phyloP scores from a whole-genome alignment of 768 basidiomycete genomes.

The Rhodosporidiobolus sp. region DNA sequence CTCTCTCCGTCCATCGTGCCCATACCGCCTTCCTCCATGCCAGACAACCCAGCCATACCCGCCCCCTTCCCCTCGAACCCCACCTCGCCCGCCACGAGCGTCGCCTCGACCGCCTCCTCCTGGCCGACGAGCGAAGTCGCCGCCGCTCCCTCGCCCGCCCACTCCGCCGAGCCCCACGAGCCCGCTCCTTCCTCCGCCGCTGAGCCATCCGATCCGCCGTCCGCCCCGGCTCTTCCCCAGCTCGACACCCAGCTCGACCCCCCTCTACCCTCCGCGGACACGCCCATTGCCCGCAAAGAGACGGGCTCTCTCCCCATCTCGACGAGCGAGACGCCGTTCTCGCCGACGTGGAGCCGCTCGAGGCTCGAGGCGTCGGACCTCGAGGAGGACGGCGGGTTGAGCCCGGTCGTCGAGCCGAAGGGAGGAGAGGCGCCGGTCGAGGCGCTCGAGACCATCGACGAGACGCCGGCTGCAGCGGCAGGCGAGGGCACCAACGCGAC shows the following conservation, averaged over 20 bases:
- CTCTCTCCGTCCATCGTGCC: not conserved
- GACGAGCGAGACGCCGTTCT: not conserved
- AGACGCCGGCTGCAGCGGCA: no score
- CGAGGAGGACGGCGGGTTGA: not conserved
- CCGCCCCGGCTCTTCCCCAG: no score
- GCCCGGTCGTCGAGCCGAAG: not conserved
- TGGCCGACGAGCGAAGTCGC: not conserved
- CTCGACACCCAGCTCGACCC: no score
- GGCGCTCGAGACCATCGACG: no score
- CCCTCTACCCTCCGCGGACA: not conserved
- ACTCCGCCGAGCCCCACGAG: no score
- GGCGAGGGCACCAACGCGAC: no score
- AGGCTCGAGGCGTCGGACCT: not conserved
- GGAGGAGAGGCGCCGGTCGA: no score
- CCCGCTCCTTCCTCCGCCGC: no score
- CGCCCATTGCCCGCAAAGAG: no score
- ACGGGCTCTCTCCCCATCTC: no score
- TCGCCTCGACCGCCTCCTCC: not conserved
- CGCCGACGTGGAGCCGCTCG: conserved; percentile 1
- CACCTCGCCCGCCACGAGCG: not conserved
- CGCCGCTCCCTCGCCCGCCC: not conserved
- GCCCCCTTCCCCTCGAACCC: not conserved
- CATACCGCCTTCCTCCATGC: not conserved
- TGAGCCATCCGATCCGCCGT: no score
- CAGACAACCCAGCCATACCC: not conserved